A percentile compares a stretch with the other conserved stretches of the same genome.
Evolutionary conservation across 805 yeast species (phyloP).

Genomic region (Candida sonorensis): DNA sequence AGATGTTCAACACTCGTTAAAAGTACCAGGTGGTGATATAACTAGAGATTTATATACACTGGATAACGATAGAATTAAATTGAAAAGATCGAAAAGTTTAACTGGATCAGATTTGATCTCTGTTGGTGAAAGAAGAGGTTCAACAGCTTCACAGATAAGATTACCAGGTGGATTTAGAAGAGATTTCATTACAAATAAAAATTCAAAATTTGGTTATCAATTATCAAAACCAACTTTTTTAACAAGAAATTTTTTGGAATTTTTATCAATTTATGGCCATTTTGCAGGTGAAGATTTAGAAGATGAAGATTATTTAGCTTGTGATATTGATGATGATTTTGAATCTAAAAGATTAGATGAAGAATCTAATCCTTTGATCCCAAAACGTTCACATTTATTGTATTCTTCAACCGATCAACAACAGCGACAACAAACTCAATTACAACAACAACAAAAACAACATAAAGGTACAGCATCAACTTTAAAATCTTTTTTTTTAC

Average conservation of each 20-base stretch:
- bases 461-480: constrained; percentile 63
- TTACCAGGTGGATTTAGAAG: constrained; percentile 83
- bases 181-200: constrained; percentile 43
- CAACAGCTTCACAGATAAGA: constrained; percentile 60
- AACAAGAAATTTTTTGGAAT: constrained; percentile 70
- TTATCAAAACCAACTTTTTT: constrained; percentile 38
- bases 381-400: no score
- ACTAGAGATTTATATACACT: constrained; percentile 39
- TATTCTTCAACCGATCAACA: no score
- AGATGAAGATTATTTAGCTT: constrained; percentile 53
- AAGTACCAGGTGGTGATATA: constrained; percentile 44
- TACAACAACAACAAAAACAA: constrained; percentile 13
- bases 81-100: constrained; percentile 23
- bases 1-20: constrained; percentile 27
- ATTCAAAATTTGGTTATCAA: constrained; percentile 23
- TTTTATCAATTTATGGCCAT: constrained; percentile 73
- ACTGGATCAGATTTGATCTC: constrained; percentile 18
- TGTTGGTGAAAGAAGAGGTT: constrained; percentile 42
- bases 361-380: constrained; percentile 27
- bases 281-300: constrained; percentile 82
- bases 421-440: constrained; percentile 4
- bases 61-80: constrained; percentile 6
- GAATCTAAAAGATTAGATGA: constrained; percentile 26
- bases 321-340: constrained; percentile 32
- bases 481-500: constrained; percentile 59